Base-by-base conservation (phyloP, 148 eudicot genomes). In the Dianthus caryophyllus region DNA sequence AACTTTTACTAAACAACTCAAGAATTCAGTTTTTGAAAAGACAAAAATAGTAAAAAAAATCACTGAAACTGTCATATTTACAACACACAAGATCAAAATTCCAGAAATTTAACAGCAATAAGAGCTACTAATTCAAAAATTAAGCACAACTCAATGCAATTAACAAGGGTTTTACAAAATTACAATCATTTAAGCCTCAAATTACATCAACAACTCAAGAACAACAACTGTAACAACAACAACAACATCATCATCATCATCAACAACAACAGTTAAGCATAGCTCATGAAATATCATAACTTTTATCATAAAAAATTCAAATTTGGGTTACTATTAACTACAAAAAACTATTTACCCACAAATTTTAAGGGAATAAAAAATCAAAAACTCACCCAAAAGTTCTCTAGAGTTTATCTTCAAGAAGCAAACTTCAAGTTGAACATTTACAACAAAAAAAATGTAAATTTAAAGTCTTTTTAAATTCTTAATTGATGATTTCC, bases 371-470 rank as follows among this genome's bases (percentile, higher is more conserved):
- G 3, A 24, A n/a, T 31, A 18, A 18, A 2, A 31, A 31, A 2
- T 30, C 24, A 9, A 58, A 58, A 29, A 59, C 64, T 59, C 44
- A 59, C 46, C 46, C 44, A 59, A n/a, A 18, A 59, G 14, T 31
- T 59, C 64, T 59, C 15, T 27, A 59, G 29, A 30, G 33, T 55
- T 8, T 25, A 5, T 13, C 46, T n/a, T 36, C 44, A 59, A 59
- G 64, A 59, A 33, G 64, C 43, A 59, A 59, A 59, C 64, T 59
- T 59, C 33, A 59, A 59, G 64, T n/a, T 17, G 9, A 33, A n/a
- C 21, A 59, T 39, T 38, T 59, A 59, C 41, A 59, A 15, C 2
- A 31, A 17, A 39, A 59, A 33, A 31, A 8, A 31, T 2, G 25
- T 15, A 33, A 18, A 26, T 31, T 59, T n/a, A 59, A 21, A 59